These are phyloP conservation scores for Sarocladium kiliense DNA, from an alignment of 2,329 filamentous ascomycete species.

Conservation along the genomic window DNA sequence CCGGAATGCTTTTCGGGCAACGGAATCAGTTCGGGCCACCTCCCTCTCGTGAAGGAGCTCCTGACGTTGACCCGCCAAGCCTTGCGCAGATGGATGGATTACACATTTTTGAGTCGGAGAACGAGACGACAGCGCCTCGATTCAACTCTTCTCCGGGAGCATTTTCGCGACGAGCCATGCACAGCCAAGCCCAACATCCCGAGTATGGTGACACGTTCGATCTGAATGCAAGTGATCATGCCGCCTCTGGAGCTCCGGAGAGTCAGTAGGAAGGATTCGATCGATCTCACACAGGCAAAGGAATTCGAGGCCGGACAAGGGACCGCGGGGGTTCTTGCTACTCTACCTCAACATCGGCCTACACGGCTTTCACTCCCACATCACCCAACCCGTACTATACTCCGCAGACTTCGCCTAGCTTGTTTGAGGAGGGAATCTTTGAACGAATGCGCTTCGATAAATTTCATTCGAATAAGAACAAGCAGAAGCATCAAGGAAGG, in stretches of 20 bases:
- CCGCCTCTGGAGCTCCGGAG: constrained; percentile 17
- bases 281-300: constrained; percentile 11
- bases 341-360: background rate
- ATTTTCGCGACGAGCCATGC: constrained; percentile 2
- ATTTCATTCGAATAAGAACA: background rate
- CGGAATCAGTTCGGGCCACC: background rate
- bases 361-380: background rate
- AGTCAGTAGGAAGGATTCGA: constrained; percentile 21
- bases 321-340: background rate
- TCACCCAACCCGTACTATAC: constrained; percentile 12
- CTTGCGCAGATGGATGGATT: background rate
- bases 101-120: background rate
- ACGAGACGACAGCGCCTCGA: background rate
- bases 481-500: background rate
- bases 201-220: background rate
- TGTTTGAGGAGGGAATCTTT: background rate
- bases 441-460: background rate
- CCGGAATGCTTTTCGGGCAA: background rate
- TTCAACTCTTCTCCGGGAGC: constrained; percentile 9
- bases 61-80: background rate
- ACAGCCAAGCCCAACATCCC: background rate
- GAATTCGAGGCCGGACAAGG: background rate
- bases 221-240: background rate
- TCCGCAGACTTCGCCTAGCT: constrained; percentile 6
- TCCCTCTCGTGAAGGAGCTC: background rate